Base-by-base conservation (phyloP, 108 stramenopile genomes). In the Nitzschia inconspicua region DNA sequence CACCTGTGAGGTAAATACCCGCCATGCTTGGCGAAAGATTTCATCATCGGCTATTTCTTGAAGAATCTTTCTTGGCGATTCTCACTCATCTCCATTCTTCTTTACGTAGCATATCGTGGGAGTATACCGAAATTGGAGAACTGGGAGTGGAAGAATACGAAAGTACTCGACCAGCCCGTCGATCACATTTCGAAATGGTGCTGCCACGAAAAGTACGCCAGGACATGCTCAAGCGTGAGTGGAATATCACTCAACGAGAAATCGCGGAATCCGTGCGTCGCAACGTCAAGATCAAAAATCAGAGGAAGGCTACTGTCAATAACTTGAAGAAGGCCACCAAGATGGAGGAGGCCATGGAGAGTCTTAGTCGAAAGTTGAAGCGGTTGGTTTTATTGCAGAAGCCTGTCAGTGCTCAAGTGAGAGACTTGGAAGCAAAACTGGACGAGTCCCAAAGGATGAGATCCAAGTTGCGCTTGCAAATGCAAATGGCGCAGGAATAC, bases 271-370 rank as follows among this genome's bases (percentile, higher is more conserved):
- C 80, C 1, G 85, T 89, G 0, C 78, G 88, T 16, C 44, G 24
- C n/a, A 76, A 77, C 49, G 78, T 83, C 14, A 69, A 66, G 29
- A 50, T 61, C 16, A 89, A 86, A 55, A 77, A 78, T 18, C 78
- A 84, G 44, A 60, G 88, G 8, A 52, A 75, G 19, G 68, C 75
- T 3, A 89, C 88, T 1, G 78, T 86, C 10, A 79, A 67, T 43
- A 89, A 89, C 47, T 54, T 89, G 8, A n/a, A 39, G 11, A 82
- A 80, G 66, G 60, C 75, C 10, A 34, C 44, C 0, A 73, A 64
- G 46, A 34, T 79, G 3, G 80, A 82, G 60, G 73, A 77, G 48
- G 23, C 70, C 6, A 20, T 74, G 41, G 73, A 77, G 60, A 75
- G 50, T 47, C 44, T 54, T 25, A 16, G 40, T 1, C 47, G 76